These are phyloP conservation scores for Diaporthe eres DNA, from an alignment of 2,329 filamentous ascomycete genomes.

Conservation along the genomic window DNA sequence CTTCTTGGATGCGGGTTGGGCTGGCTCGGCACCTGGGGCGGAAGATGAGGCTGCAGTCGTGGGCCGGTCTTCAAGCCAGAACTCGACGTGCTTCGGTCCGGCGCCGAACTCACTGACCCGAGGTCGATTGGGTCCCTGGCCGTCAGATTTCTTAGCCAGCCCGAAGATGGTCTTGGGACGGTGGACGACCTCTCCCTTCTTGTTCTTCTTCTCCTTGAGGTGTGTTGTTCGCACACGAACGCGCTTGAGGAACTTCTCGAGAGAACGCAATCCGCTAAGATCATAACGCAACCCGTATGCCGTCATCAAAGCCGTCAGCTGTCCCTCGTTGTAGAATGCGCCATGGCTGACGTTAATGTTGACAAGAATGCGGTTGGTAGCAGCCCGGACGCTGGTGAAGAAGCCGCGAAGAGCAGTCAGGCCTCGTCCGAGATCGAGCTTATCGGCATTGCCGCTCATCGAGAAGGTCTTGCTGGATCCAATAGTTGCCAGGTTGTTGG, in stretches of 20 bases:
- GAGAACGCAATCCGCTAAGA: slow-evolving; percentile 33
- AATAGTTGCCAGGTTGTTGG: slow-evolving; percentile 46
- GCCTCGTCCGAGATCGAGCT: slow-evolving; percentile 46
- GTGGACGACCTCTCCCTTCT: slow-evolving; percentile 52
- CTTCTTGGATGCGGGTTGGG: slow-evolving; percentile 24
- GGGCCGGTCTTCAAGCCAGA: slow-evolving; percentile 59
- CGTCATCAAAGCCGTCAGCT: slow-evolving; percentile 44
- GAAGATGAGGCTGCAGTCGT: slow-evolving; percentile 21
- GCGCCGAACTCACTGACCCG: slow-evolving; percentile 54
- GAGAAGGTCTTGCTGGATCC: slow-evolving; percentile 50
- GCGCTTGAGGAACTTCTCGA: slow-evolving; percentile 55
- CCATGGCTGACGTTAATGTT: slow-evolving; percentile 54
- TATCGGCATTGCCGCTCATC: slow-evolving; percentile 35
- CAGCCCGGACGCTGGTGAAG: slow-evolving; percentile 52
- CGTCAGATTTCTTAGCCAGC: slow-evolving; percentile 54
- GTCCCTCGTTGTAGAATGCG: slow-evolving; percentile 51
- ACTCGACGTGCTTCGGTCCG: slow-evolving; percentile 66
- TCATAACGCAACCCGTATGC: slow-evolving; percentile 35
- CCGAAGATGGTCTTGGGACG: slow-evolving; percentile 55
- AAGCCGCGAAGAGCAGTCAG: slow-evolving; percentile 52
- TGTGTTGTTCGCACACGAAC: slow-evolving; percentile 57
- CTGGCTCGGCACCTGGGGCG: slow-evolving; percentile 7
- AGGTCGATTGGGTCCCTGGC: slow-evolving; percentile 46
- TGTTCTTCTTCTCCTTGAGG: slow-evolving; percentile 49
- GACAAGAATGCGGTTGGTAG: slow-evolving; percentile 52